Percentiles rank a stretch among this genome's conserved stretches.
Evolutionary conservation across 768 basidiomycete genomes (phyloP).

Genomic region (Botryobasidium botryosum): DNA sequence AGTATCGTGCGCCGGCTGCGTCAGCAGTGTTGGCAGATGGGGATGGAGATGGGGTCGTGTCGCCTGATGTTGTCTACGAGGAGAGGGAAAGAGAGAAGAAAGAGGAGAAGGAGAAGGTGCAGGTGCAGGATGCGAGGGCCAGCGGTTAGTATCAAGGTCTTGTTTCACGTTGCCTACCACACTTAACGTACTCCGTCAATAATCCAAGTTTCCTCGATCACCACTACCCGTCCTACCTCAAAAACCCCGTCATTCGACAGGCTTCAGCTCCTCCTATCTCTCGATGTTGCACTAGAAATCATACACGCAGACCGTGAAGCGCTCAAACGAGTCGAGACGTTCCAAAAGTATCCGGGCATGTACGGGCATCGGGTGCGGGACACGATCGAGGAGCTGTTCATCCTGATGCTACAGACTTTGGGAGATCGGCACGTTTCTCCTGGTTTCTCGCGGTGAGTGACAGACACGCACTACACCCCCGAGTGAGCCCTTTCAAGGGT

Average conservation of each 20-base stretch:
- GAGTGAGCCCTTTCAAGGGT: too few species aligned
- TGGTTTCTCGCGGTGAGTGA: constrained; percentile 63
- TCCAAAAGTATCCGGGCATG: constrained; percentile 69
- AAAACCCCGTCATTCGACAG: constrained; percentile 25
- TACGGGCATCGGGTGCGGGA: constrained; percentile 80
- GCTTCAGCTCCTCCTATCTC: constrained; percentile 77
- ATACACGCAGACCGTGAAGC: constrained; percentile 88
- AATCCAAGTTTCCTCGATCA: background rate
- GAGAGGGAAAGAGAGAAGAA: background rate
- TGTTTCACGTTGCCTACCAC: too few species aligned
- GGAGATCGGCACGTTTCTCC: constrained; percentile 61
- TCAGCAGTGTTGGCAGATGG: constrained; percentile 37
- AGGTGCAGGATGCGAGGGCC: background rate
- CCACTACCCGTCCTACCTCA: constrained; percentile 8
- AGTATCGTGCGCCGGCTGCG: constrained; percentile 79
- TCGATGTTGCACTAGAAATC: constrained; percentile 79
- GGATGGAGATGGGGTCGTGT: background rate
- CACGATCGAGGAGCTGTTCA: constrained; percentile 87
- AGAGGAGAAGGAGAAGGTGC: background rate
- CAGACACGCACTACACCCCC: too few species aligned
- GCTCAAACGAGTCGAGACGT: constrained; percentile 83
- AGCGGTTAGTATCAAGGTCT: too few species aligned
- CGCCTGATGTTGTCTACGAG: background rate
- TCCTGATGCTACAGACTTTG: constrained; percentile 61
- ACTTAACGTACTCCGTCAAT: background rate